Conservation (phyloP, 805 yeast genomes). For the Kodamaea kakaduensis region DNA sequence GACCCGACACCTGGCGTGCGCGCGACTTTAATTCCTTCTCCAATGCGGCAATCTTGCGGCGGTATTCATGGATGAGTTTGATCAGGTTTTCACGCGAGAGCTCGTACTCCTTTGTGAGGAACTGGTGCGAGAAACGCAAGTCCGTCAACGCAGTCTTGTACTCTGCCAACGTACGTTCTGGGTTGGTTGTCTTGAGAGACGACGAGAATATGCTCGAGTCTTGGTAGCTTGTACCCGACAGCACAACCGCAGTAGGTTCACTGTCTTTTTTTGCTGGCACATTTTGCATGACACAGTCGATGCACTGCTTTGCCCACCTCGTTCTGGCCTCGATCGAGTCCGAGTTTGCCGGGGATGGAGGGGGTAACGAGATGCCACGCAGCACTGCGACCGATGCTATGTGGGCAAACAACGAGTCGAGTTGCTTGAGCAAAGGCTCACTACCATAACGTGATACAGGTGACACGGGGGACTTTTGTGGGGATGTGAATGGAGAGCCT, state of each 20-base stretch:
- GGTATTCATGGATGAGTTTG: slow-evolving; percentile 49
- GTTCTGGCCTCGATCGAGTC: slow-evolving; percentile 23
- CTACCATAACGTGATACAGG: slow-evolving; percentile 2
- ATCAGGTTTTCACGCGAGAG: slow-evolving; percentile 56
- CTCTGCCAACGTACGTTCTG: slow-evolving; percentile 25
- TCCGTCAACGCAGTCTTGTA: slow-evolving; percentile 62
- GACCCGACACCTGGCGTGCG: not conserved
- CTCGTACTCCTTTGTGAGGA: slow-evolving; percentile 63
- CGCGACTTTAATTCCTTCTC: slow-evolving; percentile 50
- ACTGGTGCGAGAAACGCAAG: slow-evolving; percentile 66
- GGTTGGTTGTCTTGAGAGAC: slow-evolving; percentile 12
- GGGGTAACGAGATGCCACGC: slow-evolving; percentile 38
- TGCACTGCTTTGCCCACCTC: slow-evolving; percentile 38
- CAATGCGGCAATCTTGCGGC: slow-evolving; percentile 46
- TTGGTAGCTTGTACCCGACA: not conserved
- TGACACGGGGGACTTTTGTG: slow-evolving; percentile 6
- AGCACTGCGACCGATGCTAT: slow-evolving; percentile 46
- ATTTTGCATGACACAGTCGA: slow-evolving; percentile 26
- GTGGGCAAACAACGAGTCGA: slow-evolving; percentile 45
- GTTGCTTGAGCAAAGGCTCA: slow-evolving; percentile 16
- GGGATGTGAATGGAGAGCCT: slow-evolving; percentile 11
- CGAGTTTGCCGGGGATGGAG: slow-evolving; percentile 15
- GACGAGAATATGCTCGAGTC: slow-evolving; percentile 13
- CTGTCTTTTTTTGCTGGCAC: too few species aligned
- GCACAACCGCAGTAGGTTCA: not conserved